Evolutionary conservation across 164 flowering plant species (phyloP), one percentile per base, ranked within the genome.

Genomic region (Cinnamomum chago): DNA sequence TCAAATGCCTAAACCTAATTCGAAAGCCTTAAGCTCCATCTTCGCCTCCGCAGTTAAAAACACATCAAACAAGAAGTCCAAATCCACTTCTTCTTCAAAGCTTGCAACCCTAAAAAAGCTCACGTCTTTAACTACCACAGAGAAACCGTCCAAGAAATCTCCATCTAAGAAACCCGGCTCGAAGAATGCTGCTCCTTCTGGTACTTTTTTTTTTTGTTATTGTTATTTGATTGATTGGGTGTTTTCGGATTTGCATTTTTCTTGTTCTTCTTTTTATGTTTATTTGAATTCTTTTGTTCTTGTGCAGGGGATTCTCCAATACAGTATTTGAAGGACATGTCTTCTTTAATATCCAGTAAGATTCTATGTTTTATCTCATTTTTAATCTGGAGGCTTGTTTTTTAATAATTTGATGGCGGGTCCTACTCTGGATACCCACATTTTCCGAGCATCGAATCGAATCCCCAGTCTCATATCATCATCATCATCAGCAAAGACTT

Each of bases 291-390:
- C 60, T n/a, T 12, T 72, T 23, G 3, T 67, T n/a, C 20, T 12
- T 79, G 81, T 23, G 47, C 47, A 81, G 83, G 72, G 0, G 68
- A 24, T 3, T 71, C 73, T 33, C 20, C 33, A 58, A 72, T 72
- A 71, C 51, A 40, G 50, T 33, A 76, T 22, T 30, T 76, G 14
- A 30, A 27, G 73, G 74, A 79, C 25, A 80, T 86, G 50, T 77
- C 86, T 75, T 78, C 80, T n/a, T 55, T 86, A 12, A n/a, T 86
- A 55, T 65, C 67, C 11, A 82, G 88, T 86, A 83, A 14, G 81
- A 73, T 51, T 40, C 10, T 40, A 6, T 40, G 11, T 40, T 40
- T 0, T 9, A 40, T 40, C 47, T 5, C 47, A 40, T 40, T 40
- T 5, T 7, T 40, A 40, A 40, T 40, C 2, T 40, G 10, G 2